Conservation (phyloP, 768 basidiomycete species). For the Boletellus ananiceps region DNA sequence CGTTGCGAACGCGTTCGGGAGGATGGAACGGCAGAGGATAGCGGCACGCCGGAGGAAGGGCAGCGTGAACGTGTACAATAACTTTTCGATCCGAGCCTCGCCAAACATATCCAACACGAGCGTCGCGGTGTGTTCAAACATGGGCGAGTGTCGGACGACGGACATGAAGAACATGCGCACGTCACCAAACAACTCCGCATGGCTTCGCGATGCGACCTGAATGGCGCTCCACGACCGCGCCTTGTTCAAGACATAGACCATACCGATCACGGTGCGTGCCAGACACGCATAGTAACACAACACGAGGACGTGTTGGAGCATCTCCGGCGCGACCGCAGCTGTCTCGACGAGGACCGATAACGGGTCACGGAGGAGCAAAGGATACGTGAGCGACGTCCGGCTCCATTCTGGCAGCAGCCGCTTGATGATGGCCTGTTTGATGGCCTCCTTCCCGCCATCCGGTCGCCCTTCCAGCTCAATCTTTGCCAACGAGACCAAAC, state of each 20-base stretch:
- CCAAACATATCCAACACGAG: constrained; percentile 77
- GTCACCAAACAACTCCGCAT: constrained; percentile 77
- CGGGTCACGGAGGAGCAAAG: constrained; percentile 85
- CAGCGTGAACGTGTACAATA: constrained; percentile 82
- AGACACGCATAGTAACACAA: constrained; percentile 89
- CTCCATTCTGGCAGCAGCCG: constrained; percentile 91
- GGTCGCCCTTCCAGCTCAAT: constrained; percentile 65
- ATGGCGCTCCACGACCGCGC: constrained; percentile 50
- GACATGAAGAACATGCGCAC: constrained; percentile 89
- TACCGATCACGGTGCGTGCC: constrained; percentile 78
- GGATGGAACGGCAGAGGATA: constrained; percentile 74
- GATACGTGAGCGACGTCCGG: constrained; percentile 75
- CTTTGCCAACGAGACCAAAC: constrained; percentile 59
- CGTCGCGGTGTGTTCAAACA: constrained; percentile 81
- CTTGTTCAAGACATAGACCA: constrained; percentile 80
- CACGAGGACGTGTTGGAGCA: constrained; percentile 83
- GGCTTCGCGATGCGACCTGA: constrained; percentile 42
- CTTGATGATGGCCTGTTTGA: constrained; percentile 84
- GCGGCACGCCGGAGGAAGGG: constrained; percentile 89
- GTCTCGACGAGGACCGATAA: constrained; percentile 87
- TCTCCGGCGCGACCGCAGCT: constrained; percentile 85
- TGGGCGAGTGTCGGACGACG: constrained; percentile 82
- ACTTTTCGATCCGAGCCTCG: constrained; percentile 78
- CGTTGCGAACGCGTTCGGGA: constrained; percentile 55
- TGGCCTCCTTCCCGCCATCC: constrained; percentile 72